Evolutionary conservation across 2,329 filamentous ascomycete species (phyloP).

Genomic region (Lachnellula willkommii): DNA sequence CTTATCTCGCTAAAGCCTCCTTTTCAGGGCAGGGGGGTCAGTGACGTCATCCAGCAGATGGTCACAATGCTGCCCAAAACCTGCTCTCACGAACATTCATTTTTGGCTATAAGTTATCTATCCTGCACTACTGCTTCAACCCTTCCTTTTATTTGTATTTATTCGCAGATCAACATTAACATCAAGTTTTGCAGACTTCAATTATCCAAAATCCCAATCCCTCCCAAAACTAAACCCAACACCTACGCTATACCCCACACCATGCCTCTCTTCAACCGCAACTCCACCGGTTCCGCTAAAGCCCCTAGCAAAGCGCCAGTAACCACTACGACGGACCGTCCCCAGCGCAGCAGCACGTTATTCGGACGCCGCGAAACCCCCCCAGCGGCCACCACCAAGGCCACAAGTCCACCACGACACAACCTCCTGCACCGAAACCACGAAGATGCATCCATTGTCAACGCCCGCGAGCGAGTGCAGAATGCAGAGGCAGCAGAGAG

Average conservation of each 20-base stretch:
- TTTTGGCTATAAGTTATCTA: background rate
- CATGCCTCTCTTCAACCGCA: constrained; percentile 20
- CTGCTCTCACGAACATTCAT: background rate
- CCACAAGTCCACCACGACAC: constrained; percentile 24
- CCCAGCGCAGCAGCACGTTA: constrained; percentile 17
- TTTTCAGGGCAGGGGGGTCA: background rate
- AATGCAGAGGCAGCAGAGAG: constrained; percentile 58
- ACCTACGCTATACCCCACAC: background rate
- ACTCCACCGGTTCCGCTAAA: background rate
- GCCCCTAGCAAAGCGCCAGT: background rate
- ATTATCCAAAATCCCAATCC: background rate
- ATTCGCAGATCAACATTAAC: background rate
- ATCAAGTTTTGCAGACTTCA: background rate
- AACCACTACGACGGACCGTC: background rate
- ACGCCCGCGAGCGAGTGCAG: constrained; percentile 57
- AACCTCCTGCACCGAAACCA: constrained; percentile 39
- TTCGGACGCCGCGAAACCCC: constrained; percentile 35
- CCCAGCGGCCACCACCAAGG: constrained; percentile 21
- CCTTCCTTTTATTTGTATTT: background rate
- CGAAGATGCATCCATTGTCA: constrained; percentile 57
- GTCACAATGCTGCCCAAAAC: background rate
- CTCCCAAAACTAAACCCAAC: background rate
- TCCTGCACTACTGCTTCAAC: background rate
- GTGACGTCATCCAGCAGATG: background rate
- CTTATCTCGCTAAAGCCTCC: background rate